These are phyloP conservation scores for Podaxis mareebaensis DNA, from an alignment of 768 basidiomycete species.

Conservation along the genomic window DNA sequence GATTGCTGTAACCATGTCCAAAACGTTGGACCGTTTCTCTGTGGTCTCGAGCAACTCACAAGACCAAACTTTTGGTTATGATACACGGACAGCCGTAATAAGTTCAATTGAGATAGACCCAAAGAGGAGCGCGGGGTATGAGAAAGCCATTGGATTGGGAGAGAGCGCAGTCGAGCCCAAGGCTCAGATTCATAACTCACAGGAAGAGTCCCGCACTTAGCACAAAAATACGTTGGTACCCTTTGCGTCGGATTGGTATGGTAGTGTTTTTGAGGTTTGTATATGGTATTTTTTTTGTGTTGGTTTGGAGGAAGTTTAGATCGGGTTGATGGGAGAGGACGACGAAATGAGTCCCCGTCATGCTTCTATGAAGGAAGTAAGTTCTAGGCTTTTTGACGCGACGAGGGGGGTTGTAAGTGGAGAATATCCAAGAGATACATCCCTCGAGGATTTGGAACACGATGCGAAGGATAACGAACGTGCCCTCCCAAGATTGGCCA, in stretches of 20 bases:
- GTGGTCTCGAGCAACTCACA: not conserved
- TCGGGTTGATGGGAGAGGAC: slow-evolving; percentile 1
- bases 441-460: slow-evolving; percentile 8
- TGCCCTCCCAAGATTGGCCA: not conserved
- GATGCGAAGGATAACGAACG: not conserved
- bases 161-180: not conserved
- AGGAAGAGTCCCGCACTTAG: not conserved
- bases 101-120: slow-evolving; percentile 3
- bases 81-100: not conserved
- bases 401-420: not conserved
- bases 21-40: not conserved
- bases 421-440: slow-evolving; percentile 1
- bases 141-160: not conserved
- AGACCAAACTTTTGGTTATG: not conserved
- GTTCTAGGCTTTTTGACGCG: not conserved
- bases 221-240: not conserved
- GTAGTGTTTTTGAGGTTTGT: slow-evolving; percentile 6
- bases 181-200: not conserved
- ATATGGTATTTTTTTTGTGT: not conserved
- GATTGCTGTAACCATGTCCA: slow-evolving; percentile 8
- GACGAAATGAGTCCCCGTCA: slow-evolving; percentile 11
- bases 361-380: slow-evolving; percentile 6
- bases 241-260: not conserved
- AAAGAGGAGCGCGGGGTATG: slow-evolving; percentile 3
- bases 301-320: not conserved